phyloP scores from a whole-genome alignment of 192 early-diverging fungal genomes.

The Umbelopsis vinacea region DNA sequence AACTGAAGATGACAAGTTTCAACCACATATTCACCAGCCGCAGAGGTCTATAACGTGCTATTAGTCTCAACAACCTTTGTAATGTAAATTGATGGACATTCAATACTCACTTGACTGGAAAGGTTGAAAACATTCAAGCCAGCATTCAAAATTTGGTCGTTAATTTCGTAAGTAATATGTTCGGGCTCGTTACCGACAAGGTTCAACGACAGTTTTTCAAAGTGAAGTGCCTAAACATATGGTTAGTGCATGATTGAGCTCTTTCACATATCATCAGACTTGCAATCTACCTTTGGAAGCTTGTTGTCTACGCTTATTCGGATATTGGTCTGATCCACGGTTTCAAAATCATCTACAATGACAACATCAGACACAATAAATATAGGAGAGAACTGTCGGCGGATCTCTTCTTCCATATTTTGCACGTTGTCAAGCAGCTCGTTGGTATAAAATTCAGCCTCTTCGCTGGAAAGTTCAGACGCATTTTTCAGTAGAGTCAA shows the following conservation, averaged over 20 bases:
- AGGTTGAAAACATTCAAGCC: slow-evolving; percentile 56
- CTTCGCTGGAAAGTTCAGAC: slow-evolving; percentile 46
- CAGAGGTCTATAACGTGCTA: slow-evolving; percentile 43
- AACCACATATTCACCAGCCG: slow-evolving; percentile 64
- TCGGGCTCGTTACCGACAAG: slow-evolving; percentile 58
- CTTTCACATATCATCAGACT: too few relatives aligned
- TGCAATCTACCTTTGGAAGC: slow-evolving; percentile 55
- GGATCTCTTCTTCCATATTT: slow-evolving; percentile 50
- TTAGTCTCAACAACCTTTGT: too few relatives aligned
- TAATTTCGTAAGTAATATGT: slow-evolving; percentile 53
- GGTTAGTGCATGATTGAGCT: not conserved
- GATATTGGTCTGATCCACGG: slow-evolving; percentile 59
- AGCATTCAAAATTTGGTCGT: slow-evolving; percentile 49
- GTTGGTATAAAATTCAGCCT: slow-evolving; percentile 48
- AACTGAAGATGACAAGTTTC: slow-evolving; percentile 55
- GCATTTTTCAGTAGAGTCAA: slow-evolving; percentile 56
- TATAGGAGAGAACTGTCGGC: slow-evolving; percentile 55
- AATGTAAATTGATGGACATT: too few relatives aligned
- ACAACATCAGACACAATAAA: slow-evolving; percentile 54
- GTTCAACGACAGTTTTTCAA: slow-evolving; percentile 49
- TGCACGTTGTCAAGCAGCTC: slow-evolving; percentile 48
- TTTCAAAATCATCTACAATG: slow-evolving; percentile 61
- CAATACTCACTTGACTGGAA: slow-evolving; percentile 50
- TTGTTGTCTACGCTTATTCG: slow-evolving; percentile 58
- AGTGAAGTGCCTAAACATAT: slow-evolving; percentile 41